Evolutionary conservation across 1,284 basidiomycete species (phyloP).

Genomic region (Megacollybia platyphylla): DNA sequence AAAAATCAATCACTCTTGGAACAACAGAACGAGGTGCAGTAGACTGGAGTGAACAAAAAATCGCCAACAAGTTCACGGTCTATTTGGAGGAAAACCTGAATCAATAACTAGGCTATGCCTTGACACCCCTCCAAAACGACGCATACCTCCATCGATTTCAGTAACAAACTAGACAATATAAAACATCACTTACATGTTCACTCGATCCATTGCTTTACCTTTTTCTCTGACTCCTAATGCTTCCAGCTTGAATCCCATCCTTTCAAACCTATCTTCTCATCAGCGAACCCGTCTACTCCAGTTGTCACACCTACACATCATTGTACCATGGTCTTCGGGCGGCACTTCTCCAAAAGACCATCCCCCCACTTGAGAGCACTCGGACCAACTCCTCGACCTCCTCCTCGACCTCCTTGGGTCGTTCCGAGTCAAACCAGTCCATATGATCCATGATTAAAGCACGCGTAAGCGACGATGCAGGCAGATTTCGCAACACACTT

Average conservation of each 20-base stretch:
- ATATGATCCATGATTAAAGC: slow-evolving; percentile 75
- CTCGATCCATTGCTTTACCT: slow-evolving; percentile 15
- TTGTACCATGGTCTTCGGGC: slow-evolving; percentile 69
- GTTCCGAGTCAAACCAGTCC: slow-evolving; percentile 61
- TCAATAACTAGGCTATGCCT: slow-evolving; percentile 15
- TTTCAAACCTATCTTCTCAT: slow-evolving; percentile 11
- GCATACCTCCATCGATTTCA: slow-evolving; percentile 9
- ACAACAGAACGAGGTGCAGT: slow-evolving; percentile 70
- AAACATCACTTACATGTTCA: slow-evolving; percentile 17
- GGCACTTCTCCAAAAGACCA: slow-evolving; percentile 63
- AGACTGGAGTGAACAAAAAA: slow-evolving; percentile 64
- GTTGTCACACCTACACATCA: slow-evolving; percentile 28
- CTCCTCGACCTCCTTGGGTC: slow-evolving; percentile 39
- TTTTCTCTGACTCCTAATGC: slow-evolving; percentile 14
- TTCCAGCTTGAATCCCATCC: slow-evolving; percentile 15
- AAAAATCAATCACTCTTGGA: slow-evolving; percentile 76
- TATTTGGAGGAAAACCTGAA: slow-evolving; percentile 71
- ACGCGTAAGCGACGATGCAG: slow-evolving; percentile 37
- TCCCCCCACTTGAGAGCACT: slow-evolving; percentile 49
- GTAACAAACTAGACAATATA: not conserved
- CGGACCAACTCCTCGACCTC: slow-evolving; percentile 53
- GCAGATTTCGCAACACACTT: not conserved
- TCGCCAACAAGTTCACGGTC: slow-evolving; percentile 62
- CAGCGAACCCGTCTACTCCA: not conserved
- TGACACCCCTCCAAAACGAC: slow-evolving; percentile 11